Evolutionary conservation across 495 filamentous ascomycete species (phyloP).

Genomic region (Immersiella caudata): DNA sequence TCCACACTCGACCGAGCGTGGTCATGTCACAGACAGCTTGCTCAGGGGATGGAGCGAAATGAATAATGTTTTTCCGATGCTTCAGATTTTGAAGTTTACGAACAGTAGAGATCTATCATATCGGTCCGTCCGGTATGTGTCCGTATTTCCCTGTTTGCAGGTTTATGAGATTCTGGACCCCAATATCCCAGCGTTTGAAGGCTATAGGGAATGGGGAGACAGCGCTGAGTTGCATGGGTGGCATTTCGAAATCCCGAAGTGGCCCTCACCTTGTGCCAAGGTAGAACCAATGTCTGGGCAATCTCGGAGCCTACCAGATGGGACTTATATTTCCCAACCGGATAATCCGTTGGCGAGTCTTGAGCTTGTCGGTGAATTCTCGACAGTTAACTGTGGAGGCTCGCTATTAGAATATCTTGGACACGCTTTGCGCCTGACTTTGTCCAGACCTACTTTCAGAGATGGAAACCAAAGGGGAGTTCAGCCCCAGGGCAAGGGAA

Average conservation of each 20-base stretch:
- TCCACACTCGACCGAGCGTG: background rate
- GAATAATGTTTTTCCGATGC: conserved; percentile 31
- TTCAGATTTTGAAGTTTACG: conserved; percentile 37
- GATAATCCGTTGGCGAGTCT: no score
- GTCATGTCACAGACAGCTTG: conserved; percentile 33
- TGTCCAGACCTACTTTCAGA: no score
- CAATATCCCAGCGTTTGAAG: background rate
- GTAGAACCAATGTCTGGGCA: no score
- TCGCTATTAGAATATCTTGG: no score
- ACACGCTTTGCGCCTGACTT: no score
- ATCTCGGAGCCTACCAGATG: no score
- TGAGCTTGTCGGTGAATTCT: no score
- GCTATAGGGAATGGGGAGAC: background rate
- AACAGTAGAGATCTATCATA: conserved; percentile 23
- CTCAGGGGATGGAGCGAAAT: conserved; percentile 35
- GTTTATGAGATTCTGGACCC: background rate
- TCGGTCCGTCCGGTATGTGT: conserved; percentile 28
- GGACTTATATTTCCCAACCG: no score
- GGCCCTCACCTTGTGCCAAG: no score
- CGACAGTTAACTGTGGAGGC: no score
- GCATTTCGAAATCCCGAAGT: background rate
- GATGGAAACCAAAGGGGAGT: background rate
- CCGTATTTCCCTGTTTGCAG: conserved; percentile 30
- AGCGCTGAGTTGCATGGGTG: background rate
- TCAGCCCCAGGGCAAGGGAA: background rate